Conservation (phyloP, 2,329 filamentous ascomycete species). For the Truncatella angustata region DNA sequence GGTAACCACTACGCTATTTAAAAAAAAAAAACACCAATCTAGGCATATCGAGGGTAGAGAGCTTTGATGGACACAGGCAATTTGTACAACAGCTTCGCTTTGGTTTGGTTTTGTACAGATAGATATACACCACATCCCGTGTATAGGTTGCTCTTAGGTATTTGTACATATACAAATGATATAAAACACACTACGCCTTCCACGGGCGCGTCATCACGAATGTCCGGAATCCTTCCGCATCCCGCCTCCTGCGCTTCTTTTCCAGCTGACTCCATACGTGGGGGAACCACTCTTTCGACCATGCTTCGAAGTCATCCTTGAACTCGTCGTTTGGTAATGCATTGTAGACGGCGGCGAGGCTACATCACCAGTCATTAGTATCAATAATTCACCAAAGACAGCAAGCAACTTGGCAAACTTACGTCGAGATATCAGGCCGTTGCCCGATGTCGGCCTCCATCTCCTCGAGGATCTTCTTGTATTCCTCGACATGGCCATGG, state of each 20-base stretch:
- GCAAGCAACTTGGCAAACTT: slow-evolving; percentile 14
- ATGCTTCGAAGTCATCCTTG: slow-evolving; percentile 70
- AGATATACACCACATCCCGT: slow-evolving; percentile 12
- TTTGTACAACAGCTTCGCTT: slow-evolving; percentile 35
- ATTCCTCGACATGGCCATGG: slow-evolving; percentile 68
- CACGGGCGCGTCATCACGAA: slow-evolving; percentile 50
- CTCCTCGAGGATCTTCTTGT: slow-evolving; percentile 61
- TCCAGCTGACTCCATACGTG: slow-evolving; percentile 67
- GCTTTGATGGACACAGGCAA: slow-evolving; percentile 13
- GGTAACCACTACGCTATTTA: slow-evolving; percentile 13
- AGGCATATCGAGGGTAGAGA: slow-evolving; percentile 6
- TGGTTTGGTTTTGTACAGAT: slow-evolving; percentile 30
- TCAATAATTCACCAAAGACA: background rate
- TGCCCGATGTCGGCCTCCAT: slow-evolving; percentile 62
- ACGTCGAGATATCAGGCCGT: slow-evolving; percentile 23
- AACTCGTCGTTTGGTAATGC: slow-evolving; percentile 62
- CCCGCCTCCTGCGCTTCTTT: slow-evolving; percentile 45
- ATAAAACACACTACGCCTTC: slow-evolving; percentile 40
- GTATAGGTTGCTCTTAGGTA: slow-evolving; percentile 19
- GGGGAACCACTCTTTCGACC: slow-evolving; percentile 69
- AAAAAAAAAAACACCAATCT: background rate
- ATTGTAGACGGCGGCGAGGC: slow-evolving; percentile 75
- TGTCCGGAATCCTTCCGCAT: slow-evolving; percentile 42
- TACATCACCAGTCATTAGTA: slow-evolving; percentile 31
- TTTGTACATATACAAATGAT: slow-evolving; percentile 23